These are phyloP conservation scores for Dactylorhiza incarnata DNA, from an alignment of 106 monocot species.

Conservation along the genomic window DNA sequence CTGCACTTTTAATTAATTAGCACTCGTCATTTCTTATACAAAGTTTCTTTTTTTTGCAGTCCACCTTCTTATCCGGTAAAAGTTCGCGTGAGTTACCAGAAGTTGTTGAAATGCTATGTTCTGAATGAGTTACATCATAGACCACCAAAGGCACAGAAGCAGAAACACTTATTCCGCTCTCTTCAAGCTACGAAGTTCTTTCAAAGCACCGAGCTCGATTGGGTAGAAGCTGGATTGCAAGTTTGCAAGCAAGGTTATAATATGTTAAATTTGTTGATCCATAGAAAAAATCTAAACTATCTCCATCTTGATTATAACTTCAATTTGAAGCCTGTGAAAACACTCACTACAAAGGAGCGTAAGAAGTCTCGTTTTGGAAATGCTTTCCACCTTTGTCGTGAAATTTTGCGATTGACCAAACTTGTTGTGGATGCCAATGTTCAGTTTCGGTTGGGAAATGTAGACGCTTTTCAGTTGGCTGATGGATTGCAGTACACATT, in stretches of 20 bases:
- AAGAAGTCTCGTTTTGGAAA: slow-evolving; percentile 99
- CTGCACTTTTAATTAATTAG: neutral
- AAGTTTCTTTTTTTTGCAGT: slow-evolving; percentile 35
- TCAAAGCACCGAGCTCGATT: slow-evolving; percentile 94
- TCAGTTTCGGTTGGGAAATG: slow-evolving; percentile 97
- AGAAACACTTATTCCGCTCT: slow-evolving; percentile 92
- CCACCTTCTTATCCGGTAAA: slow-evolving; percentile 98
- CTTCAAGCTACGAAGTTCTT: slow-evolving; percentile 98
- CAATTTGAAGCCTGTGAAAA: slow-evolving; percentile 98
- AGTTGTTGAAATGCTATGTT: slow-evolving; percentile 94
- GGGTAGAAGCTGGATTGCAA: slow-evolving; percentile 99
- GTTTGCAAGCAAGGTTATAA: slow-evolving; percentile 99
- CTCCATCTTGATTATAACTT: slow-evolving; percentile 99
- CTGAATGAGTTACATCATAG: slow-evolving; percentile 96
- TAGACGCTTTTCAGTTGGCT: slow-evolving; percentile 97
- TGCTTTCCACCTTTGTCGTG: slow-evolving; percentile 98
- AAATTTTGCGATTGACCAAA: slow-evolving; percentile 93
- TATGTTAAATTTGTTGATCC: slow-evolving; percentile 96
- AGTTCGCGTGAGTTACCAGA: slow-evolving; percentile 99
- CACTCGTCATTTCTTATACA: slow-evolving; percentile 2
- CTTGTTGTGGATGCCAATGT: slow-evolving; percentile 99
- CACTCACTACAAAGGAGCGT: slow-evolving; percentile 94
- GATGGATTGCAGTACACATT: slow-evolving; percentile 99
- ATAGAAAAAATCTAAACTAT: slow-evolving; percentile 97
- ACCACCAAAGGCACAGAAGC: slow-evolving; percentile 99